A percentile compares a stretch with the other conserved stretches of the same genome.
Conservation (phyloP, 2,329 filamentous ascomycete genomes). For the Tolypocladium guangdongense region DNA sequence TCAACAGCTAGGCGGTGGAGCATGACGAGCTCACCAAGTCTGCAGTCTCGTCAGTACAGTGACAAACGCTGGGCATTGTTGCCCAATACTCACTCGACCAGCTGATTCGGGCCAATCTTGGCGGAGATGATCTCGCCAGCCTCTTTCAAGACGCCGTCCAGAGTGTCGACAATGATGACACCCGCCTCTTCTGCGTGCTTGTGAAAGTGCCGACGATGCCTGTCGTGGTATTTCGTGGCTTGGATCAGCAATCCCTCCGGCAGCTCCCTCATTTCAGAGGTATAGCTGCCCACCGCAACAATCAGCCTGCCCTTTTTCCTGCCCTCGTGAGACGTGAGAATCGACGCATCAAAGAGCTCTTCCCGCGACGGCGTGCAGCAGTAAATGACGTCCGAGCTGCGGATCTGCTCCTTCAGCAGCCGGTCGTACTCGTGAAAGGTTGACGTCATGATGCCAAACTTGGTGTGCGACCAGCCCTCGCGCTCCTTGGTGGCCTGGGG, state of each 20-base stretch:
- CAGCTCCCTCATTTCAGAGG: conserved; percentile 69
- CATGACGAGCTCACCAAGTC: conserved; percentile 68
- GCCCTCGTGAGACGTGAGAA: conserved; percentile 62
- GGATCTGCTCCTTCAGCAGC: conserved; percentile 59
- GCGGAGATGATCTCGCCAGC: conserved; percentile 81
- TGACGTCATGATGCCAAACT: conserved; percentile 60
- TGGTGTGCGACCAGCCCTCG: conserved; percentile 53
- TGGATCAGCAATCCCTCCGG: conserved; percentile 65
- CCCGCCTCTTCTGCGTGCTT: conserved; percentile 54
- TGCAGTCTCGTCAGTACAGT: conserved; percentile 14
- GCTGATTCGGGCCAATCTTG: conserved; percentile 57
- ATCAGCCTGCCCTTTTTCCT: conserved; percentile 61
- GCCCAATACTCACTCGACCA: conserved; percentile 56
- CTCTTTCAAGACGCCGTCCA: conserved; percentile 70
- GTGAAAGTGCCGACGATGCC: conserved; percentile 49
- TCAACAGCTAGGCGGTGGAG: conserved; percentile 35
- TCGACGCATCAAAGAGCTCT: conserved; percentile 63
- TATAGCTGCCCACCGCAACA: conserved; percentile 59
- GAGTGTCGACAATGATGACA: conserved; percentile 61
- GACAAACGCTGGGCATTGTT: background rate
- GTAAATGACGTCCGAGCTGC: conserved; percentile 70
- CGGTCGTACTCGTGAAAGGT: conserved; percentile 57
- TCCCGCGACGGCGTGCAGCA: conserved; percentile 71
- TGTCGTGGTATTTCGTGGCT: conserved; percentile 36
- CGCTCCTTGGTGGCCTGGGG: conserved; percentile 32